Base-by-base conservation (phyloP, 768 basidiomycete species). In the Gyrodon lividus region DNA sequence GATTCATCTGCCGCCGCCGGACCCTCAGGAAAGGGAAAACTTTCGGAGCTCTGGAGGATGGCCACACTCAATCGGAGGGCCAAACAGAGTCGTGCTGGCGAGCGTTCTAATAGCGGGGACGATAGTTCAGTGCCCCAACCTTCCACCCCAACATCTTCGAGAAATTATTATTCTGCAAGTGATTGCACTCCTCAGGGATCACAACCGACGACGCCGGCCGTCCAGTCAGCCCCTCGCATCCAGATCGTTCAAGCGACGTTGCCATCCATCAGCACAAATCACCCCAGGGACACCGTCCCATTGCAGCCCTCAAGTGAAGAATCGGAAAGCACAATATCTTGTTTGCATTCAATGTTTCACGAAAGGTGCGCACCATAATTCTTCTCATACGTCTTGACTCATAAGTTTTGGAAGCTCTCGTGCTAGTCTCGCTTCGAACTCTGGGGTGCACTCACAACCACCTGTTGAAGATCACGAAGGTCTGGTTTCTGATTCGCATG, bases 361-460 rank as follows among this genome's bases (percentile, higher is more conserved):
- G 3, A 16, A 7, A 50, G 63, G 62, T 63, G 23, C 28, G 57
- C 19, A 35, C 28, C n/a, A 23, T 45, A 12, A 14, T 8, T 3
- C 3, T 5, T 6, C 13, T 41, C 41, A 35, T 24, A 16, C 6
- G 17, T 6, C 9, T 12, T 31, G 23, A n/a, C 51, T 56, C 13
- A 59, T 5, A 6, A 20, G 40, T 14, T 0, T 20, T 33, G 19
- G 19, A 40, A 63, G 57, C 40, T 12, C 51, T n/a, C 44, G 22
- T 16, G 62, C 55, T 31, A 59, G 53, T 23, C 6, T n/a, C 6
- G 57, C 57, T 42, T 53, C 57, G 3, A 23, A 24, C n/a, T 53
- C 63, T 16, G 55, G 52, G 12, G 33, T 35, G 28, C 37, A 48
- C 28, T 46, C 50, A 14, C 37, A 49, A n/a, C 17, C 49, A 16